Conservation (phyloP, 2,329 filamentous ascomycete genomes). For the Penicillium capsulatum region DNA sequence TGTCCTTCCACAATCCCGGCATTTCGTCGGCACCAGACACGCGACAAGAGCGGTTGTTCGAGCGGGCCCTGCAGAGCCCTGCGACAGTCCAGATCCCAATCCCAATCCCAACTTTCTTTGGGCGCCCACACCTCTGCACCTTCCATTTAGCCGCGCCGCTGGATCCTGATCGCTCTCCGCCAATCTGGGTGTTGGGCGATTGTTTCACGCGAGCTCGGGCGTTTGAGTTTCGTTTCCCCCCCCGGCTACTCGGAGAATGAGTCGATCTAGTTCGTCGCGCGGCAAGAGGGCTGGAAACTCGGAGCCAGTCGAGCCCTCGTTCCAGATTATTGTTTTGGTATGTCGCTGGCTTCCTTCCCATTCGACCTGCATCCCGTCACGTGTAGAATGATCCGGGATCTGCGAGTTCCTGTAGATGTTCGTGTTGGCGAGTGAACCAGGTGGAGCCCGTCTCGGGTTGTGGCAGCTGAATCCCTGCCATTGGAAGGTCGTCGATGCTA, state of each 20-base stretch:
- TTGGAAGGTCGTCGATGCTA: conserved; percentile 19
- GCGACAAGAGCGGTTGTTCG: neutral
- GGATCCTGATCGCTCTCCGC: no score
- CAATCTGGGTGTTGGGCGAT: no score
- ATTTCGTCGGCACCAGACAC: neutral
- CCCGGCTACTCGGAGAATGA: neutral
- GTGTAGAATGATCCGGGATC: neutral
- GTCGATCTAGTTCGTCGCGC: neutral
- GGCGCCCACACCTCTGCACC: no score
- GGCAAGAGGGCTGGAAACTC: conserved; percentile 1
- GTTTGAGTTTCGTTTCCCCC: no score
- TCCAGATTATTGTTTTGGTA: conserved; percentile 74
- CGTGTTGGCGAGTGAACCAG: neutral
- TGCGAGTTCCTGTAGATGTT: neutral
- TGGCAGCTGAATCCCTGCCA: conserved; percentile 13
- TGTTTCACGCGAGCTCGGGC: no score
- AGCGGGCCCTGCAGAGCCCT: no score
- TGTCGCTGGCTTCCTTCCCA: conserved; percentile 35
- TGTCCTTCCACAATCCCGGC: neutral
- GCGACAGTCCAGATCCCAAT: no score
- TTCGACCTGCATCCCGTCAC: neutral
- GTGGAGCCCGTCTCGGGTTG: conserved; percentile 12
- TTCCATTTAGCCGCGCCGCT: no score
- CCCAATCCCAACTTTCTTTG: no score
- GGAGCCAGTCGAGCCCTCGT: conserved; percentile 43